Conservation (phyloP, 352 stramenopile species). For the Pythium biforme region DNA sequence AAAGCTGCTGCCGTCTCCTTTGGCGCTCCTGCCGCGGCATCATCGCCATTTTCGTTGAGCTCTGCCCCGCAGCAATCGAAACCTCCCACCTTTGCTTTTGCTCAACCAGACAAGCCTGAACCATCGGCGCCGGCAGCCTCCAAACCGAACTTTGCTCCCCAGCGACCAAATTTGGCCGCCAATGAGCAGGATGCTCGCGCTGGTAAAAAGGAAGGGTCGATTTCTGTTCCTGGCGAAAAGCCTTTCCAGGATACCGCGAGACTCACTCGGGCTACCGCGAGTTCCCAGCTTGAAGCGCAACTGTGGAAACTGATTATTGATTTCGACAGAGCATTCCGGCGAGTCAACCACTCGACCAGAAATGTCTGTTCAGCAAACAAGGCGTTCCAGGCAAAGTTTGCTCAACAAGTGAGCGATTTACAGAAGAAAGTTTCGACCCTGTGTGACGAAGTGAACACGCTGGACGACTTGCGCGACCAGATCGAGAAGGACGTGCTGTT, state of each 20-base stretch:
- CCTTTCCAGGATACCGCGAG: constrained; percentile 1
- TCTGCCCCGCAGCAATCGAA: neutral
- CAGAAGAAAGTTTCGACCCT: constrained; percentile 38
- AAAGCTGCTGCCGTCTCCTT: neutral
- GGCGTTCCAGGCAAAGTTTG: constrained; percentile 27
- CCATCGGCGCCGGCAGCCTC: neutral
- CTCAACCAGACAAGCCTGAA: neutral
- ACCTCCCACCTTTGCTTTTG: neutral
- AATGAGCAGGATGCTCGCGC: neutral
- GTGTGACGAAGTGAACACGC: constrained; percentile 47
- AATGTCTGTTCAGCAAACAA: constrained; percentile 42
- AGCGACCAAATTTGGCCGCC: neutral
- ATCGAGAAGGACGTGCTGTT: constrained; percentile 73
- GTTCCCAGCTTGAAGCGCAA: constrained; percentile 51
- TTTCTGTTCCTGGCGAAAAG: constrained; percentile 8
- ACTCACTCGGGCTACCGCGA: constrained; percentile 28
- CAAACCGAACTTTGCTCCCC: constrained; percentile 3
- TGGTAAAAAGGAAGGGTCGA: neutral
- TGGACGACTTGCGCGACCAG: constrained; percentile 58
- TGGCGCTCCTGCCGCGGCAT: neutral
- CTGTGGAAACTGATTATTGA: constrained; percentile 72
- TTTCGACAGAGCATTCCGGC: constrained; percentile 61
- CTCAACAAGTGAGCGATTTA: constrained; percentile 29
- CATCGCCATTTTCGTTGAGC: constrained; percentile 2
- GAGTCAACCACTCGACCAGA: constrained; percentile 42